phyloP scores from a whole-genome alignment of 768 basidiomycete genomes.

The Lactarius deliciosus region DNA sequence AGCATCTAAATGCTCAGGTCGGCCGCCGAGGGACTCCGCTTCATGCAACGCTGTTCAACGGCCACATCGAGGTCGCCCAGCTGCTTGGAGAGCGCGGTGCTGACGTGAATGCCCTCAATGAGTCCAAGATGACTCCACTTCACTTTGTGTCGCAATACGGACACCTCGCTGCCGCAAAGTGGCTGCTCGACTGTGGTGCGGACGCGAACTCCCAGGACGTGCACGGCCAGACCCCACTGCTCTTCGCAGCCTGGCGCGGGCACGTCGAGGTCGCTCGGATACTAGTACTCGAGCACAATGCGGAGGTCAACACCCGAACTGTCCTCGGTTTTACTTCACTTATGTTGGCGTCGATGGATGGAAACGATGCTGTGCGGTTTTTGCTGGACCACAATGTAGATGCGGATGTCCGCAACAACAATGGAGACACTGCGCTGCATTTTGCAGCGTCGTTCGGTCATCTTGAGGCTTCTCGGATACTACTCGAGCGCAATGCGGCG shows the following conservation, averaged over 20 bases:
- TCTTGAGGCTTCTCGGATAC: not conserved
- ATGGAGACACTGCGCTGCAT: not conserved
- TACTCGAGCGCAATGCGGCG: not conserved
- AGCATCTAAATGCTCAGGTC: not conserved
- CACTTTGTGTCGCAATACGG: not conserved
- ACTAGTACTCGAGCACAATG: not conserved
- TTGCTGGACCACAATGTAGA: not conserved
- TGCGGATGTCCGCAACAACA: not conserved
- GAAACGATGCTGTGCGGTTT: not conserved
- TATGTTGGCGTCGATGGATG: accelerated
- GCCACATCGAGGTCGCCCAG: not conserved
- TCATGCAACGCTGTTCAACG: not conserved
- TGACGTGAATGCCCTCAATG: not conserved
- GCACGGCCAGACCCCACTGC: not conserved
- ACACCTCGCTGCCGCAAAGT: not conserved
- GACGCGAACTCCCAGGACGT: not conserved
- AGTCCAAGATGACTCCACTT: not conserved
- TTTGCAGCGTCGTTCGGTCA: accelerated
- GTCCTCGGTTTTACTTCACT: not conserved
- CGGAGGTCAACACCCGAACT: not conserved
- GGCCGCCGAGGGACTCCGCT: not conserved
- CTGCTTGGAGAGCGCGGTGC: not conserved
- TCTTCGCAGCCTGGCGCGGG: not conserved
- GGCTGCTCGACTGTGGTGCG: not conserved
- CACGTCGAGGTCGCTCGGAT: not conserved